Percentiles rank a stretch among this genome's conserved stretches.
Evolutionary conservation across 2,329 filamentous ascomycete genomes (phyloP).

Genomic region (Xylaria sp.): DNA sequence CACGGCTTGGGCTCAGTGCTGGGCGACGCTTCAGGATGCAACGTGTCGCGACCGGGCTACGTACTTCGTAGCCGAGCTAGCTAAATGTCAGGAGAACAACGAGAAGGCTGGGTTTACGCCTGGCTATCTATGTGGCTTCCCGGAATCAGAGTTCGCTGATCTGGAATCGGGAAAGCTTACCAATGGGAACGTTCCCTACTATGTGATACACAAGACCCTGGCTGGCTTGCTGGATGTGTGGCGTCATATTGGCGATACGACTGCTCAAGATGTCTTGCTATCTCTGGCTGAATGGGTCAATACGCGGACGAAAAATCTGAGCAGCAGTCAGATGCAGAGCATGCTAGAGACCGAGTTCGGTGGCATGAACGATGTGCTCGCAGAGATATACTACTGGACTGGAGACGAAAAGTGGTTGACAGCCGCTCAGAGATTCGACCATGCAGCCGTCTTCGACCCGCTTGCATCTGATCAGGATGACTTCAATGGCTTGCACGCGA

Average conservation of each 20-base stretch:
- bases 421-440: constrained; percentile 53
- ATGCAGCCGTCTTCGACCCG: constrained; percentile 50
- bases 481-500: constrained; percentile 53
- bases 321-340: constrained; percentile 48
- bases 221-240: constrained; percentile 55
- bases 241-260: constrained; percentile 46
- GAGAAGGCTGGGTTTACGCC: constrained; percentile 44
- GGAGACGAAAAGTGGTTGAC: constrained; percentile 50
- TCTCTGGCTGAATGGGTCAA: constrained; percentile 53
- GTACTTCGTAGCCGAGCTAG: constrained; percentile 49
- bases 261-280: constrained; percentile 48
- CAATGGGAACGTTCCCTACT: constrained; percentile 57
- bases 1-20: constrained; percentile 54
- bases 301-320: constrained; percentile 46
- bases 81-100: constrained; percentile 56
- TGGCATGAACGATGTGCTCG: constrained; percentile 56
- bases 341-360: constrained; percentile 55
- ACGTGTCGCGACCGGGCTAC: constrained; percentile 49
- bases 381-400: constrained; percentile 51
- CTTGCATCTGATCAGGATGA: constrained; percentile 48
- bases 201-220: constrained; percentile 57
- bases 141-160: constrained; percentile 51
- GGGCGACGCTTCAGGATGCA: constrained; percentile 44
- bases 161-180: constrained; percentile 47
- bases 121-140: constrained; percentile 55